Evolutionary conservation across 495 filamentous ascomycete genomes (phyloP).

Genomic region (Mytilinidion resinicola): DNA sequence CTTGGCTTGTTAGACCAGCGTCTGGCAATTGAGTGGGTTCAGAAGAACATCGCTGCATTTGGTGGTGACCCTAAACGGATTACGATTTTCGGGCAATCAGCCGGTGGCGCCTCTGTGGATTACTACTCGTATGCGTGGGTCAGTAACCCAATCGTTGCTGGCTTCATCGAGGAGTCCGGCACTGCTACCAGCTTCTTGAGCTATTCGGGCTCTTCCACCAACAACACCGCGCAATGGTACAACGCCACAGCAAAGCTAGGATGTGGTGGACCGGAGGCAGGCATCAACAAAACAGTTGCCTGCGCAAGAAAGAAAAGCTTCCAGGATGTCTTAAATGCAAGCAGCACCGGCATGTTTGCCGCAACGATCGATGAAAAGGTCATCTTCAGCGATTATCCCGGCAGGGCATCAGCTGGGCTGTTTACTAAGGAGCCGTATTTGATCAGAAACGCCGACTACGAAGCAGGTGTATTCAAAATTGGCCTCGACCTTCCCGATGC

Average conservation of each 20-base stretch:
- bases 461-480: conserved; percentile 1
- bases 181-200: background rate
- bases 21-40: conserved; percentile 35
- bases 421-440: background rate
- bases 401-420: background rate
- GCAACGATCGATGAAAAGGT: background rate
- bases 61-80: conserved; percentile 38
- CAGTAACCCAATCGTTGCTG: background rate
- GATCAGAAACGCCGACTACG: background rate
- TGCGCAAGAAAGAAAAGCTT: background rate
- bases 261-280: background rate
- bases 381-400: background rate
- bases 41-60: conserved; percentile 28
- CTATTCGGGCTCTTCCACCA: background rate
- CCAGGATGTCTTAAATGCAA: background rate
- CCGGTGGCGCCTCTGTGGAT: conserved; percentile 26
- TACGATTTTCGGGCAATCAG: conserved; percentile 32
- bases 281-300: background rate
- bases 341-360: background rate
- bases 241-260: background rate
- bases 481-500: background rate
- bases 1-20: conserved; percentile 59
- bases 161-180: conserved; percentile 4
- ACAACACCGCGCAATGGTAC: background rate
- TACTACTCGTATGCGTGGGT: background rate